Evolutionary conservation across 1,284 basidiomycete genomes (phyloP).

Genomic region (Ganoderma multipileum): DNA sequence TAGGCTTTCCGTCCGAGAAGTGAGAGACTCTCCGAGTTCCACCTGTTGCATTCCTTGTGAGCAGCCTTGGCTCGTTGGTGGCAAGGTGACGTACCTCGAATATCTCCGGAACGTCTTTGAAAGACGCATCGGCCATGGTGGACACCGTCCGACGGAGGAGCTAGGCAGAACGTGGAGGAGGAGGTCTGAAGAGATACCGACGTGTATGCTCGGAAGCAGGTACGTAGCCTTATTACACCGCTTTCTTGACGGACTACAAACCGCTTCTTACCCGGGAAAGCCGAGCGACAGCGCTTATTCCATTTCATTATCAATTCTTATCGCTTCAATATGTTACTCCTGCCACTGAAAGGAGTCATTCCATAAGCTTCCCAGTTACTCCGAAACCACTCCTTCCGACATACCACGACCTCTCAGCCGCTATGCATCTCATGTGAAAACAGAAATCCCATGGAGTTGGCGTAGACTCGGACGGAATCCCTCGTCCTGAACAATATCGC

Average conservation of each 20-base stretch:
- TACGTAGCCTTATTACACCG: slow-evolving; percentile 18
- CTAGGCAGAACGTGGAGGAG: slow-evolving; percentile 12
- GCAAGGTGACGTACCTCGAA: slow-evolving; percentile 57
- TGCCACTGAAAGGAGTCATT: background rate
- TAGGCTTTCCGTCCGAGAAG: slow-evolving; percentile 91
- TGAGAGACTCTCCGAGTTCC: slow-evolving; percentile 89
- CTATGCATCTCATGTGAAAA: background rate
- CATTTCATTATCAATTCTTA: background rate
- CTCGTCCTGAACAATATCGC: slow-evolving; percentile 1
- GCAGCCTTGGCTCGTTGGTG: background rate
- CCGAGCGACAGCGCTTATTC: background rate
- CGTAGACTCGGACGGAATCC: background rate
- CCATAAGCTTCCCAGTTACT: no score
- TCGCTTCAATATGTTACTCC: background rate
- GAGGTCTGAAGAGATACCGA: slow-evolving; percentile 17
- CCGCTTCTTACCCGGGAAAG: background rate
- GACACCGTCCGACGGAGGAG: slow-evolving; percentile 10
- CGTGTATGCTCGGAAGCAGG: slow-evolving; percentile 24
- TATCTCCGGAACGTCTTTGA: slow-evolving; percentile 72
- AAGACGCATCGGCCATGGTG: slow-evolving; percentile 48
- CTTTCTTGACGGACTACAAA: slow-evolving; percentile 11
- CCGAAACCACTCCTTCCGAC: background rate
- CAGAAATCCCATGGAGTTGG: background rate
- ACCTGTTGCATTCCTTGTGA: slow-evolving; percentile 55
- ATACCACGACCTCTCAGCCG: background rate